Percentiles rank a stretch among this genome's conserved stretches.
These are phyloP conservation scores for Metroxylon sagu DNA, from an alignment of 176 grass and related monocot genomes.

Conservation along the genomic window DNA sequence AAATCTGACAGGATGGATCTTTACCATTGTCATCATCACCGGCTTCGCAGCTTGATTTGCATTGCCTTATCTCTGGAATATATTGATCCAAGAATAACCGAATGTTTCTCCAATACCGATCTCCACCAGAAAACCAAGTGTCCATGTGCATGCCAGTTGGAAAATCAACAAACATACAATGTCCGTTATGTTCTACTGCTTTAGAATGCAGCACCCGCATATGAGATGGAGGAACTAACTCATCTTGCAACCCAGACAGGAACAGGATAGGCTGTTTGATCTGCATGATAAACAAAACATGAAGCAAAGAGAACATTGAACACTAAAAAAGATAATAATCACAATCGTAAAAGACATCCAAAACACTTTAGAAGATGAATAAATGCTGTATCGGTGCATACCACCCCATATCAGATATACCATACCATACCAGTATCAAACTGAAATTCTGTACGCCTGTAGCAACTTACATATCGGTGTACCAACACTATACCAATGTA, in stretches of 20 bases:
- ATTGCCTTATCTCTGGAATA: conserved; percentile 33
- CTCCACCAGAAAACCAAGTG: conserved; percentile 79
- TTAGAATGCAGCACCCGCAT: conserved; percentile 71
- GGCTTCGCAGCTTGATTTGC: conserved; percentile 31
- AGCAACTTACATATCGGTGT: too few species aligned
- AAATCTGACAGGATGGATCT: conserved; percentile 22
- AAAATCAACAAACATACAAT: conserved; percentile 90
- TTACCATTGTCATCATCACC: conserved; percentile 49
- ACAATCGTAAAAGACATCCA: too few species aligned
- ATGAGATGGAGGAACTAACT: conserved; percentile 82
- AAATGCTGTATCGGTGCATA: too few species aligned
- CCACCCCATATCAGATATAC: too few species aligned
- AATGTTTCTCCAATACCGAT: conserved; percentile 84
- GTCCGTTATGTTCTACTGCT: conserved; percentile 47
- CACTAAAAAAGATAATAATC: too few species aligned
- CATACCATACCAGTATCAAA: too few species aligned
- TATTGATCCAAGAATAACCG: conserved; percentile 71
- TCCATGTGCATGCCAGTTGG: conserved; percentile 97
- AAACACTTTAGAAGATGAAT: too few species aligned
- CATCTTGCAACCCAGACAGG: conserved; percentile 90
- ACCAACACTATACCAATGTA: too few species aligned
- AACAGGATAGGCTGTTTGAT: conserved; percentile 91
- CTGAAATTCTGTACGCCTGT: too few species aligned
- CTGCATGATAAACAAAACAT: conserved; percentile 30
- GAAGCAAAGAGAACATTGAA: conserved; percentile 2